Evolutionary conservation across 2,329 filamentous ascomycete genomes (phyloP).

Genomic region (Triangularia setosa): DNA sequence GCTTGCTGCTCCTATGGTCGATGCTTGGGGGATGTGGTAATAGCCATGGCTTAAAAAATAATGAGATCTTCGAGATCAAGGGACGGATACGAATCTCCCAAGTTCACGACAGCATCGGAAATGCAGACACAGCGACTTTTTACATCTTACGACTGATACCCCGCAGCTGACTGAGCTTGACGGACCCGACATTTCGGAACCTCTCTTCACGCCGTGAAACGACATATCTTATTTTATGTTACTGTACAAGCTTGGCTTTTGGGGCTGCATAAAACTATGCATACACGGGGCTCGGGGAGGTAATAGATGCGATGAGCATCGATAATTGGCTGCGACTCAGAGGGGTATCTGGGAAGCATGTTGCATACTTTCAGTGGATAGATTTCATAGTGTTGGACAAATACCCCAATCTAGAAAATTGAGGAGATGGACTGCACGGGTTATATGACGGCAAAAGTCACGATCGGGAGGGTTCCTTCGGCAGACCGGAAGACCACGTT

Average conservation of each 20-base stretch:
- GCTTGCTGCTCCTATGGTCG: conserved; percentile 52
- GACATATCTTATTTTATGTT: neutral
- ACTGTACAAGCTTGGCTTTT: neutral
- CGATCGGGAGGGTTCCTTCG: neutral
- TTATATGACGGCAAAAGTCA: neutral
- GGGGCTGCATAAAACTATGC: neutral
- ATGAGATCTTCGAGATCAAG: neutral
- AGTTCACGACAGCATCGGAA: neutral
- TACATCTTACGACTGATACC: neutral
- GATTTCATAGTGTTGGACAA: neutral
- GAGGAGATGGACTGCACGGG: neutral
- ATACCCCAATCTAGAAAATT: neutral
- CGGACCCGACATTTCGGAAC: neutral
- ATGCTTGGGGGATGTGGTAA: conserved; percentile 48
- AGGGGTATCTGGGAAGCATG: neutral
- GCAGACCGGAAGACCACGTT: neutral
- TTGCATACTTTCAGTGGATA: neutral
- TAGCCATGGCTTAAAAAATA: conserved; percentile 38
- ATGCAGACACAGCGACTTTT: neutral
- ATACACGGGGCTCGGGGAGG: neutral
- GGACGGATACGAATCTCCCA: neutral
- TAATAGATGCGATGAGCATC: neutral
- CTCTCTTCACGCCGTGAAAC: neutral
- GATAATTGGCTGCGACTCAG: neutral
- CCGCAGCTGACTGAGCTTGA: neutral